phyloP scores from a whole-genome alignment of 2,329 filamentous ascomycete genomes.

The Fusarium abutilonis region DNA sequence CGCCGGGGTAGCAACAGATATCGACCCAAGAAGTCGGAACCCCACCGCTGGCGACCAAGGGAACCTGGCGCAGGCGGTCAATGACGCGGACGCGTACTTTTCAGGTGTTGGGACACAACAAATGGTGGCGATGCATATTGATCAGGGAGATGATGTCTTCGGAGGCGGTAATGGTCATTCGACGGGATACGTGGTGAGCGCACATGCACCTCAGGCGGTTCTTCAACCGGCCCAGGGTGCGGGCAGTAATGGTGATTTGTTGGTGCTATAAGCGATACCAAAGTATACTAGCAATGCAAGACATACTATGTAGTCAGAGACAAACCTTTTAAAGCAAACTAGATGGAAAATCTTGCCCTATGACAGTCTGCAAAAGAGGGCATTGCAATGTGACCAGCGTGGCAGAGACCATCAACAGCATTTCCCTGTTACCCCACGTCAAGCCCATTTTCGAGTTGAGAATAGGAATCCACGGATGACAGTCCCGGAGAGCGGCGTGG shows the following conservation, averaged over 20 bases:
- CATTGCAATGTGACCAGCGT: neutral
- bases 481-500: slow-evolving; percentile 9
- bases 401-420: slow-evolving; percentile 1
- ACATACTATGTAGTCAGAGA: slow-evolving; percentile 20
- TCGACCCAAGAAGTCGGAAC: slow-evolving; percentile 56
- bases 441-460: slow-evolving; percentile 10
- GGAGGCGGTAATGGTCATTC: slow-evolving; percentile 65
- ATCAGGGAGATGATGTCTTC: slow-evolving; percentile 69
- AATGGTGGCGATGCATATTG: slow-evolving; percentile 76
- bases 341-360: slow-evolving; percentile 2
- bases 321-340: slow-evolving; percentile 8
- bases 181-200: slow-evolving; percentile 78
- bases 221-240: slow-evolving; percentile 74
- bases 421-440: slow-evolving; percentile 6
- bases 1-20: slow-evolving; percentile 61
- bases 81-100: slow-evolving; percentile 91
- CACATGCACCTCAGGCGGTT: slow-evolving; percentile 79
- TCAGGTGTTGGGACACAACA: slow-evolving; percentile 77
- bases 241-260: slow-evolving; percentile 75
- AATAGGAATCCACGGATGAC: slow-evolving; percentile 17
- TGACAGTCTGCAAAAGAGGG: neutral
- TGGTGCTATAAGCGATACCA: slow-evolving; percentile 64
- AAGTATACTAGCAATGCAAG: slow-evolving; percentile 33
- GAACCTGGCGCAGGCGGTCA: slow-evolving; percentile 76
- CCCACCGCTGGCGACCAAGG: slow-evolving; percentile 46